Evolutionary conservation across 2,329 filamentous ascomycete genomes (phyloP).

Genomic region (Fusarium sororula): DNA sequence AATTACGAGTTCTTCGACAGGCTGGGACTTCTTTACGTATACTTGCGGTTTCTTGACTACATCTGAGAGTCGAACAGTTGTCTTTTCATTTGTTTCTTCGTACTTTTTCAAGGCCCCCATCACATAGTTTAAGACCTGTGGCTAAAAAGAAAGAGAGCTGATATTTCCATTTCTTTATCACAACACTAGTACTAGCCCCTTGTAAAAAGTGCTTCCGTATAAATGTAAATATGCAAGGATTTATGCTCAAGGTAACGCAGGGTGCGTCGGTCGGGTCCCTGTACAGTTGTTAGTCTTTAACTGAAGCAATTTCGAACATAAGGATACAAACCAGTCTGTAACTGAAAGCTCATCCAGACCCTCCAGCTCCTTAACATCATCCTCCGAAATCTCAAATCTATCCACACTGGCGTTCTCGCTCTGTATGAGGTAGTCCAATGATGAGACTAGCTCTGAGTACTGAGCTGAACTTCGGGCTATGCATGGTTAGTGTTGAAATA

Average conservation of each 20-base stretch:
- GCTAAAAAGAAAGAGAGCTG: background rate
- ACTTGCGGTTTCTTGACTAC: background rate
- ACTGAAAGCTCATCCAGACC: too few relatives aligned
- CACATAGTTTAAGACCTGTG: background rate
- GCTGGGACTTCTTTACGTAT: rapidly evolving
- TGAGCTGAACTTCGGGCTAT: too few relatives aligned
- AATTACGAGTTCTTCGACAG: background rate
- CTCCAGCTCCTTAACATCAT: rapidly evolving
- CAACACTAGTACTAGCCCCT: background rate
- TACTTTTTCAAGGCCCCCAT: rapidly evolving
- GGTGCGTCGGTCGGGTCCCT: too few relatives aligned
- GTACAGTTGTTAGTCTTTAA: too few relatives aligned
- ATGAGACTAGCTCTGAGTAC: rapidly evolving
- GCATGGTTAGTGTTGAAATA: too few relatives aligned
- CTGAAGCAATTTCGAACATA: rapidly evolving
- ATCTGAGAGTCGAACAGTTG: background rate
- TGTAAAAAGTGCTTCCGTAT: background rate
- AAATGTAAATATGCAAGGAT: background rate
- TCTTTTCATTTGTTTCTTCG: background rate
- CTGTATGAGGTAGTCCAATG: too few relatives aligned
- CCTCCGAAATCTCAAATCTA: too few relatives aligned
- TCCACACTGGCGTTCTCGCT: too few relatives aligned
- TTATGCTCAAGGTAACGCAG: too few relatives aligned
- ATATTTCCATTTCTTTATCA: background rate
- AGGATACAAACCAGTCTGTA: too few relatives aligned